Conservation (phyloP, 352 stramenopile genomes). For the Phytophthora citricola region DNA sequence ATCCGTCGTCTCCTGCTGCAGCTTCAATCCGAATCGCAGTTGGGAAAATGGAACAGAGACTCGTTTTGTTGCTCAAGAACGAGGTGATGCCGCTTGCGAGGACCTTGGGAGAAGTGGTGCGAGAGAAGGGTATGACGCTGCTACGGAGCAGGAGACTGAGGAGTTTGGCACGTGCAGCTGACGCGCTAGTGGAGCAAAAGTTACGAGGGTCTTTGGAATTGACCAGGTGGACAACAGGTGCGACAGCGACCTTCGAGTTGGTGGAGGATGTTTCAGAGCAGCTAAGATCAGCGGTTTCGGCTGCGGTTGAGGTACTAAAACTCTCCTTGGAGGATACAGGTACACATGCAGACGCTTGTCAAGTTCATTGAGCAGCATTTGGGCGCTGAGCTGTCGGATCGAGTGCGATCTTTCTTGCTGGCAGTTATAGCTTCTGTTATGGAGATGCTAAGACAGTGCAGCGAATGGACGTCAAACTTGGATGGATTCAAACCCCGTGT, state of each 20-base stretch:
- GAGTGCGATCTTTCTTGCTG: constrained; percentile 1
- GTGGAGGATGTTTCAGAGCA: constrained; percentile 2
- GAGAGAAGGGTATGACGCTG: constrained; percentile 6
- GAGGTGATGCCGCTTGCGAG: background rate
- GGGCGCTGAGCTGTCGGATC: constrained; percentile 6
- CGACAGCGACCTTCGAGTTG: constrained; percentile 3
- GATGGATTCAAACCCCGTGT: constrained; percentile 11
- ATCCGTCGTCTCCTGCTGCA: constrained; percentile 31
- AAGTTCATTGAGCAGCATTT: constrained; percentile 8
- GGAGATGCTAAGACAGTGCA: constrained; percentile 7
- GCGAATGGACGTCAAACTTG: constrained; percentile 12
- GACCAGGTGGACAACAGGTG: background rate
- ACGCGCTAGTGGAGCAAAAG: constrained; percentile 4
- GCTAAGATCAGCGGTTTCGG: constrained; percentile 4
- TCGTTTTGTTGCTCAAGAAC: constrained; percentile 3
- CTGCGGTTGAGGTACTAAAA: constrained; percentile 10
- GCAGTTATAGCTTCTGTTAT: constrained; percentile 7
- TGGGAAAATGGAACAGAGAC: constrained; percentile 4
- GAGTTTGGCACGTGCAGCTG: constrained; percentile 10
- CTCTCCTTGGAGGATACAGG: constrained; percentile 11
- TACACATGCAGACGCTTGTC: constrained; percentile 6
- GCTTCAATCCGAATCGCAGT: constrained; percentile 11
- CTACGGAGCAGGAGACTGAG: constrained; percentile 11
- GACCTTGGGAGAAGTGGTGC: background rate
- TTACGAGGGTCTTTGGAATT: background rate